Percentiles rank a stretch among this genome's conserved stretches.
Conservation (phyloP, 352 stramenopile genomes). For the Globisporangium paddicum region DNA sequence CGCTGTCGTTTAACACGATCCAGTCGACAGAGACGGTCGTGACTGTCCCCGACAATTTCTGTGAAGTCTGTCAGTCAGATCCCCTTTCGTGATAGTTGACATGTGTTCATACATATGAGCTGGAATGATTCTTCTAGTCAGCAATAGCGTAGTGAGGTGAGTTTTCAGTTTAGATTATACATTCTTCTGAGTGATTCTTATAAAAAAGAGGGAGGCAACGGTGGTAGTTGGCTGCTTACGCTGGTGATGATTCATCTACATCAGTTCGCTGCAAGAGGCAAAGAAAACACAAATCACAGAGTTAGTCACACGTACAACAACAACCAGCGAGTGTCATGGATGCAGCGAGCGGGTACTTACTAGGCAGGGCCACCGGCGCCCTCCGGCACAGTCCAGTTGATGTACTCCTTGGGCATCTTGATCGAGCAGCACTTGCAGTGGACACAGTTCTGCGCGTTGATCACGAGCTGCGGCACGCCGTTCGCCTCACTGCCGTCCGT, state of each 20-base stretch:
- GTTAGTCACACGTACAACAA: background rate
- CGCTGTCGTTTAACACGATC: constrained; percentile 35
- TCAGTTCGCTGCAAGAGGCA: constrained; percentile 51
- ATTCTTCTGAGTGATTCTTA: background rate
- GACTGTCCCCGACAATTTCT: constrained; percentile 51
- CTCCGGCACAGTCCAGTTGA: constrained; percentile 99
- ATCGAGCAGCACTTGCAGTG: constrained; percentile 99
- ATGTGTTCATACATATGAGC: background rate
- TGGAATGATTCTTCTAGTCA: background rate
- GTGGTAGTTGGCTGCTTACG: background rate
- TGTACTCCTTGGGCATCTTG: constrained; percentile 99
- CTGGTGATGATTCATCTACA: constrained; percentile 32
- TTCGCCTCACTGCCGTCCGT: constrained; percentile 89
- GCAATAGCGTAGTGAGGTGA: background rate
- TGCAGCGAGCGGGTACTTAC: constrained; percentile 58
- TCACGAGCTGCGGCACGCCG: constrained; percentile 92
- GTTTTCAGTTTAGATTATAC: constrained; percentile 9
- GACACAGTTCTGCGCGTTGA: constrained; percentile 99
- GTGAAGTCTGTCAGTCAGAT: constrained; percentile 34
- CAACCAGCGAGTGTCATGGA: background rate
- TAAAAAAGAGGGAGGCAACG: background rate
- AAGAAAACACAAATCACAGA: constrained; percentile 31
- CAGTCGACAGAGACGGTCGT: constrained; percentile 28
- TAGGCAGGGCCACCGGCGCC: constrained; percentile 97
- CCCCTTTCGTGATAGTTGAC: constrained; percentile 1